Evolutionary conservation across 1,284 basidiomycete species (phyloP), one percentile per base, ranked within the genome.

Genomic region (Heterobasidion parviporum): DNA sequence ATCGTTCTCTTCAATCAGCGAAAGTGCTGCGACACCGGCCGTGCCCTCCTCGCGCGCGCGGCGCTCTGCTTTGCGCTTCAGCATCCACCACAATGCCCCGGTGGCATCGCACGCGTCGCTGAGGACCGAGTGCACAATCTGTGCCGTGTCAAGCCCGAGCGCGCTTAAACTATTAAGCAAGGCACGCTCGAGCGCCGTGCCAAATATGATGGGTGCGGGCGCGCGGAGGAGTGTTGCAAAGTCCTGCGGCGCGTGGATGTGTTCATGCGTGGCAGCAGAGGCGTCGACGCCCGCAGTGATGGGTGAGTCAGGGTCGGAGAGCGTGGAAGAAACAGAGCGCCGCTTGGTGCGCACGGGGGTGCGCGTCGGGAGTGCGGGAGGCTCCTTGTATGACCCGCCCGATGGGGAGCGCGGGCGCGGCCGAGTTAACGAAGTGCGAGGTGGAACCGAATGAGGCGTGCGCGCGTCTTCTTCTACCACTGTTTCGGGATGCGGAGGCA

Each of bases 1-100:
- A 32, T 63, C 63, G 49, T 50, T 59, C 8, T 50, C 57, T 57
- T 61, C 63, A 18, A 50, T 52, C 18, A 54, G 18, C 44, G 53
- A 55, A 34, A 56, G n/a, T 46, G 47, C 15, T 44, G 26, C 10
- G n/a, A 20, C 50, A 34, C 16, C 55, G 35, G 36, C 45, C 43
- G 20, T 54, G 50, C 62, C 72, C 14, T 78, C 75, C 50, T 82
- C 79, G 26, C 78, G 36, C 12, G 76, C 73, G 56, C 78, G 82
- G 64, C 82, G 85, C 68, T 91, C 87, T 8, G 85, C 79, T 64
- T 86, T 90, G 62, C 86, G 81, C 65, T 89, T 85, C 52, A 99
- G 73, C 78, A 98, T 91, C 97, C 97, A 99, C 96, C 96, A 99
- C 10, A 93, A 74, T 1, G 95, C 93, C 9, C 94, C 90, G 6